Conservation (phyloP, 495 filamentous ascomycete species). For the Penicillium argentinense region DNA sequence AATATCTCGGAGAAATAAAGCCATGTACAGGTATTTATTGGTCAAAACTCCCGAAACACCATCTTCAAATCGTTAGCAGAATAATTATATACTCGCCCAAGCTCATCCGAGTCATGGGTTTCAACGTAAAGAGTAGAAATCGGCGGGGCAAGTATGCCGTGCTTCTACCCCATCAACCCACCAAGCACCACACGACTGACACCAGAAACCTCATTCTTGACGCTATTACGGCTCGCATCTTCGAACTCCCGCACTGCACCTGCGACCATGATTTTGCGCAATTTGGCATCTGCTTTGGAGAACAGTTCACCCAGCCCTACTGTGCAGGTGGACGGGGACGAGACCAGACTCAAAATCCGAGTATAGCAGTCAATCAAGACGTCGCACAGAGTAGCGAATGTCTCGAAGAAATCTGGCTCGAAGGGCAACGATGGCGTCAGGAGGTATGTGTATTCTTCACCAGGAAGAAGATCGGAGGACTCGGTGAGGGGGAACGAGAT, state of each 20-base stretch:
- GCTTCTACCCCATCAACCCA: conserved; percentile 69
- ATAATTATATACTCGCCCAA: background rate
- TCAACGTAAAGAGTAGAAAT: too few species aligned
- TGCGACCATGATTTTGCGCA: conserved; percentile 83
- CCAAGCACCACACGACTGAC: conserved; percentile 88
- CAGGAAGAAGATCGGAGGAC: conserved; percentile 54
- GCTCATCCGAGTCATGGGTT: too few species aligned
- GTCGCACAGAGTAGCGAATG: conserved; percentile 96
- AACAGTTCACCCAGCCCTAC: conserved; percentile 75
- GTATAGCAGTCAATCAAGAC: conserved; percentile 91
- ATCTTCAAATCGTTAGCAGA: conserved; percentile 9
- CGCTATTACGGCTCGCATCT: conserved; percentile 70
- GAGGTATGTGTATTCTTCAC: conserved; percentile 86
- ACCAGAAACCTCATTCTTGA: conserved; percentile 76
- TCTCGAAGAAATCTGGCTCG: conserved; percentile 96
- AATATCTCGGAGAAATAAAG: too few species aligned
- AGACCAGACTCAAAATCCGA: conserved; percentile 68
- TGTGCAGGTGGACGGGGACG: conserved; percentile 62
- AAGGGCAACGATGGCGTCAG: conserved; percentile 92
- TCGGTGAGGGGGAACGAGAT: conserved; percentile 50
- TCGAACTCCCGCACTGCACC: conserved; percentile 91
- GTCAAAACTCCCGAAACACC: conserved; percentile 12
- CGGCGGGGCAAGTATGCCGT: background rate
- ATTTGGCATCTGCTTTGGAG: conserved; percentile 78
- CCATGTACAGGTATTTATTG: too few species aligned